Conservation (phyloP, 1,139 yeast species). For the Saccharomyces hybrid region DNA sequence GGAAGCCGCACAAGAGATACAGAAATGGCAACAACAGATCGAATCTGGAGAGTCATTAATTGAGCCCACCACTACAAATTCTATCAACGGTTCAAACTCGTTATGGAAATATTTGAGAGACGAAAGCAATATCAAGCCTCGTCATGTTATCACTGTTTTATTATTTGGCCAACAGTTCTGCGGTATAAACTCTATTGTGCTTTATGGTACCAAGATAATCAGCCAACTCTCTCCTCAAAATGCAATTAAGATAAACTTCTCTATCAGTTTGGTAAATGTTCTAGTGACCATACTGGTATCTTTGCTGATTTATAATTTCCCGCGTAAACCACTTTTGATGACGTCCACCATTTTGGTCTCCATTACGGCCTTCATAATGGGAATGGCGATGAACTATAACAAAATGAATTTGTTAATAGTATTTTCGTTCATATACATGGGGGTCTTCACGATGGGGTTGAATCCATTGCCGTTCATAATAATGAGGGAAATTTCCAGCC, state of each 20-base stretch:
- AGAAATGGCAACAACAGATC: constrained; percentile 18
- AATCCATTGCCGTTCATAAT: constrained; percentile 92
- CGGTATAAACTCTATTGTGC: constrained; percentile 85
- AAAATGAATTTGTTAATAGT: constrained; percentile 49
- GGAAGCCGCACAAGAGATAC: constrained; percentile 29
- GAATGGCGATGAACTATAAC: constrained; percentile 51
- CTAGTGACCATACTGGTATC: constrained; percentile 67
- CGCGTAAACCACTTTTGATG: constrained; percentile 66
- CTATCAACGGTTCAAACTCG: constrained; percentile 10
- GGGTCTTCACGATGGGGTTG: constrained; percentile 79
- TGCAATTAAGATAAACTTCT: constrained; percentile 63
- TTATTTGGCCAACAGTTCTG: constrained; percentile 82
- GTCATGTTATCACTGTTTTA: constrained; percentile 60
- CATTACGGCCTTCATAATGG: constrained; percentile 52
- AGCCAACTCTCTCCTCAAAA: constrained; percentile 55
- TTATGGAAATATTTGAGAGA: constrained; percentile 42
- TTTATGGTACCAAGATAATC: constrained; percentile 82
- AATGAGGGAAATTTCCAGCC: constrained; percentile 78
- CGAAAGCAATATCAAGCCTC: constrained; percentile 48
- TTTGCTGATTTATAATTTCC: constrained; percentile 60
- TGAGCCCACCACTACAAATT: neutral
- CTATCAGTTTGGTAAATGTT: constrained; percentile 65
- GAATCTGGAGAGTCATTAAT: neutral
- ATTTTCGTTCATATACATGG: constrained; percentile 66
- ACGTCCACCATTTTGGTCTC: constrained; percentile 65